A percentile compares a stretch with the other conserved stretches of the same genome.
Evolutionary conservation across 352 stramenopile species (phyloP).

Genomic region (Phytophthora sp.): DNA sequence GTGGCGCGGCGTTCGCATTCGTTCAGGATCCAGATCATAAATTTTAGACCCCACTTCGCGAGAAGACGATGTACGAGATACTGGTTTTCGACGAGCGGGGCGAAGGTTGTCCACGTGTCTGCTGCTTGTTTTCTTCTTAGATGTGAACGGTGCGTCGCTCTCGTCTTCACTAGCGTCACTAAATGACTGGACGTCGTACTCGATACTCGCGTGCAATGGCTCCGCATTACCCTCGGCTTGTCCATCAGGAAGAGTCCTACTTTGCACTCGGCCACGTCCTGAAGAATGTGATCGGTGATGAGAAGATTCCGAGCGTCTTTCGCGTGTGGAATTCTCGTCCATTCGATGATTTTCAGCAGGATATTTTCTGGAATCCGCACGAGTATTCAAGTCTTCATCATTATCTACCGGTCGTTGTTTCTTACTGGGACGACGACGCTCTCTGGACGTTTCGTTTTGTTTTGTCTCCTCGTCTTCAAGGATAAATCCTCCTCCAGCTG

Average conservation of each 20-base stretch:
- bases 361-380: background rate
- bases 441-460: background rate
- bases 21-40: background rate
- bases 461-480: background rate
- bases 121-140: background rate
- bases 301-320: background rate
- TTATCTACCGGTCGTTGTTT: no score
- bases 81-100: background rate
- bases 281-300: background rate
- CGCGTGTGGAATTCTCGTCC: no score
- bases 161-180: constrained; percentile 11
- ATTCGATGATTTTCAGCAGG: no score
- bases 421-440: background rate
- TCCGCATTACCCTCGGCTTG: no score
- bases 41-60: no score
- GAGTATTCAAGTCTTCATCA: no score
- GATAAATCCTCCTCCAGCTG: background rate
- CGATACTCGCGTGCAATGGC: no score
- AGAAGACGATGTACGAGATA: background rate
- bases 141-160: no score
- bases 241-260: no score
- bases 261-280: no score
- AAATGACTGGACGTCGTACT: constrained; percentile 3
- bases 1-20: background rate
- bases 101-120: background rate